Evolutionary conservation across 1,284 basidiomycete species (phyloP), one percentile per base, ranked within the genome.

Genomic region (Pseudozyma flocculosa): DNA sequence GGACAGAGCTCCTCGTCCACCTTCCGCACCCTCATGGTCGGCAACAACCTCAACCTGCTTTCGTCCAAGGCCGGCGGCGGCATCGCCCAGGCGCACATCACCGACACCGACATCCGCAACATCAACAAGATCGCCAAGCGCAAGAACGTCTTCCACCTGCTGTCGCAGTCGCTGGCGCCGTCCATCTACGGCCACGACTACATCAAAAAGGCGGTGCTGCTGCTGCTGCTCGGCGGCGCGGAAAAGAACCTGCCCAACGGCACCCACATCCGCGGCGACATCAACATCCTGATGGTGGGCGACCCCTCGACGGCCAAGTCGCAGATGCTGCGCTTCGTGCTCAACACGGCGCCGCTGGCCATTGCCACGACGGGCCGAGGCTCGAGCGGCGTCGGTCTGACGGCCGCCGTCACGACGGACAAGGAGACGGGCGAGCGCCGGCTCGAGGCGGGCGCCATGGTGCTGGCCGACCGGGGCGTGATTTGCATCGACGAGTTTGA

Each of bases 401-500:
- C 95, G 0, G 95, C 95, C n/a, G 95, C 95, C 9, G 95, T 99
- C 13, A 98, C 94, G 10, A 96, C 89, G 2, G 95, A 99, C 81
- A 90, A 89, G 79, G 95, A 98, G 78, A 98, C 95, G 17, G 83
- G 82, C 70, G 95, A 99, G 78, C 86, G 95, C 50, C 83, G 94
- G 54, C 85, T 98, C 43, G 95, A 98, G 81, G 95, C 94, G 9
- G 95, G 95, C 54, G 95, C 95, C 14, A 98, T 99, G 95, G 95
- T 99, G 30, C 86, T 99, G 43, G 95, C 95, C n/a, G 95, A 99
- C 79, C 87, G 93, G 59, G 95, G 95, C 19, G 92, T 98, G 14
- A 94, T 98, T 42, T 99, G 94, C 80, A 98, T 99, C 72, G 95
- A 99, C 80, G 94, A 99, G 80, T 99, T 99, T 75, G 94, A 99